Conservation (phyloP, 2,329 filamentous ascomycete species). For the Alternaria gaisen region DNA sequence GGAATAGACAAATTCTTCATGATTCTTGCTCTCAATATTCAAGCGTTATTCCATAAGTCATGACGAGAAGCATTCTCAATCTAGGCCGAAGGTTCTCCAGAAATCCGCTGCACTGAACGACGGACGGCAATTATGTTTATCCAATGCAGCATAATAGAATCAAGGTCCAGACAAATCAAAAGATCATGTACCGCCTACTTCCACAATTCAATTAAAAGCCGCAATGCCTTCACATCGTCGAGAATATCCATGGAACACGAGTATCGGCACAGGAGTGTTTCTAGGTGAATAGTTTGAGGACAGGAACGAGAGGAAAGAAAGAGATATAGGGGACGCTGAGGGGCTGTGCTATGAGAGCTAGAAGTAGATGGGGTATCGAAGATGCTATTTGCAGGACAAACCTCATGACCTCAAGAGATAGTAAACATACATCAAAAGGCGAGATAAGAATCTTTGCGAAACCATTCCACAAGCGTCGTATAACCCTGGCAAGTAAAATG, state of each 20-base stretch:
- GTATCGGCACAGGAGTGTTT: not conserved
- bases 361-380: not conserved
- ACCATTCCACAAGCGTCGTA: not conserved
- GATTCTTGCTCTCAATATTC: not conserved
- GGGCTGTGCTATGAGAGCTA: not conserved
- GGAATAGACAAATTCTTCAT: not conserved
- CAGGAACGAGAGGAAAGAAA: not conserved
- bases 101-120: not conserved
- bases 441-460: slow-evolving; percentile 1
- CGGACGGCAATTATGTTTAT: not conserved
- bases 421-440: not conserved
- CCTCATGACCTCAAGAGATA: not conserved
- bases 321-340: not conserved
- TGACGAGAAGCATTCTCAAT: not conserved
- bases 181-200: no score
- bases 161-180: accelerated
- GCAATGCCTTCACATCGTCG: not conserved
- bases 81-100: not conserved
- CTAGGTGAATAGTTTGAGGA: not conserved
- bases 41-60: not conserved
- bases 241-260: not conserved
- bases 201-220: accelerated
- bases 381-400: not conserved
- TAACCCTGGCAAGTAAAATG: slow-evolving; percentile 4
- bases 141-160: not conserved